Base-by-base conservation (phyloP, 345 rosid species). In the Cardiospermum halicacabum region DNA sequence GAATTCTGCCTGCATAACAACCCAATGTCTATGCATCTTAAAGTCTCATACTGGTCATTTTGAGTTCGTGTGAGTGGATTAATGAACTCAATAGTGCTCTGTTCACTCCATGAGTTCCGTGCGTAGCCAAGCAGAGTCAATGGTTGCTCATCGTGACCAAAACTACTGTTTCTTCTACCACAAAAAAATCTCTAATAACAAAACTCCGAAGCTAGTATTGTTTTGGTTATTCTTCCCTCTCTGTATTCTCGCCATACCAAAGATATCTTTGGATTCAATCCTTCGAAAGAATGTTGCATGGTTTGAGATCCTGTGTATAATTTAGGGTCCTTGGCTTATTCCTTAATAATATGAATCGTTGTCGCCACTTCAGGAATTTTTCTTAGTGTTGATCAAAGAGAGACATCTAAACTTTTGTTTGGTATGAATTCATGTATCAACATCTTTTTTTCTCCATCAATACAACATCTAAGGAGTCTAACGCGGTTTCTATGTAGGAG, bases 191-290 rank as follows among this genome's bases (percentile, higher is more conserved):
- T 45, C 50, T 45, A 45, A 18, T 13, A 45, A 45, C 22, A 45
- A 7, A 16, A n/a, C 22, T 6, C 22, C 50, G 18, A 45, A 45
- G 22, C 22, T 5, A 19, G 22, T 45, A 3, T n/a, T 45, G 22
- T 18, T 19, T n/a, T 45, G 50, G 5, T 45, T 22, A 6, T 45
- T 10, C 16, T n/a, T 2, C 3, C 50, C 50, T 1, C 61, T 67
- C 30, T 67, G 64, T n/a, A 50, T 57, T 42, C 80, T 45, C n/a
- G 74, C 64, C 54, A 49, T 66, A 13, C 77, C 81, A 58, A 69
- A 72, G 72, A 72, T 37, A 77, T 69, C 24, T 69, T 73, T 0
- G 69, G 74, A 43, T 3, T 45, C 7, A 45, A 18, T 45, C 18
- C 50, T 6, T 45, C 50, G 18, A 34, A 6, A 34, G 0, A 10